A percentile compares a stretch with the other conserved stretches of the same genome.
These are phyloP conservation scores for Penicillium sp. DNA, from an alignment of 2,329 filamentous ascomycete species.

Conservation along the genomic window DNA sequence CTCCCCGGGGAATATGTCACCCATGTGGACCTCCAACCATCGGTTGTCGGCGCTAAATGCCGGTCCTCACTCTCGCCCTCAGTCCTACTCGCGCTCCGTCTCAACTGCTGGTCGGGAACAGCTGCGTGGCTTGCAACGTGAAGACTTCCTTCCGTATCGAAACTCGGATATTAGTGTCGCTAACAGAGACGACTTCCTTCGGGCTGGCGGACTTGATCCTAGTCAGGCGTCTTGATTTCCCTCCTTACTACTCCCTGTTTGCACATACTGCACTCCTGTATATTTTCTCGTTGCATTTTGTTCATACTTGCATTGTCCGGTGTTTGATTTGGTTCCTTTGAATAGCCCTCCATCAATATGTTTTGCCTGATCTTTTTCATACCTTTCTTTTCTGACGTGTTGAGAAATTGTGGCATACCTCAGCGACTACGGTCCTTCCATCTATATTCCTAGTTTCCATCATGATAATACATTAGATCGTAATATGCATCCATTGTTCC, in stretches of 20 bases:
- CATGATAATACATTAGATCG: background rate
- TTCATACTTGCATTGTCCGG: constrained; percentile 6
- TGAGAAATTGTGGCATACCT: background rate
- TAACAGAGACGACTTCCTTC: constrained; percentile 34
- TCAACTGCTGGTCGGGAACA: constrained; percentile 31
- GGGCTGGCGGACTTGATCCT: constrained; percentile 21
- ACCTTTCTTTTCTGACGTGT: background rate
- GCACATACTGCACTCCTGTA: constrained; percentile 6
- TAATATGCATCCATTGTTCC: constrained; percentile 1
- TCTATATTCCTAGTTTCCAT: background rate
- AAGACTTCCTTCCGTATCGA: constrained; percentile 34
- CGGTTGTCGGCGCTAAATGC: constrained; percentile 12
- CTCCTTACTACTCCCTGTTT: background rate
- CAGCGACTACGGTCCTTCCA: background rate
- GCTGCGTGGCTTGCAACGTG: constrained; percentile 31
- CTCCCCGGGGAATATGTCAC: constrained; percentile 9
- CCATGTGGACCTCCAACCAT: constrained; percentile 14
- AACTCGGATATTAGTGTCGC: constrained; percentile 38
- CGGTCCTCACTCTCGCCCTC: constrained; percentile 9
- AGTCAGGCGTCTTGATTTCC: background rate
- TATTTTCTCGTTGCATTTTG: background rate
- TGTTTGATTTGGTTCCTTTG: background rate
- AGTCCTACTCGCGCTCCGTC: constrained; percentile 20
- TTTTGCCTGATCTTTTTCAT: background rate
- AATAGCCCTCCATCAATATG: background rate